Base-by-base conservation (phyloP, 139 green algal species). In the Chlamydomonas asymmetrica region DNA sequence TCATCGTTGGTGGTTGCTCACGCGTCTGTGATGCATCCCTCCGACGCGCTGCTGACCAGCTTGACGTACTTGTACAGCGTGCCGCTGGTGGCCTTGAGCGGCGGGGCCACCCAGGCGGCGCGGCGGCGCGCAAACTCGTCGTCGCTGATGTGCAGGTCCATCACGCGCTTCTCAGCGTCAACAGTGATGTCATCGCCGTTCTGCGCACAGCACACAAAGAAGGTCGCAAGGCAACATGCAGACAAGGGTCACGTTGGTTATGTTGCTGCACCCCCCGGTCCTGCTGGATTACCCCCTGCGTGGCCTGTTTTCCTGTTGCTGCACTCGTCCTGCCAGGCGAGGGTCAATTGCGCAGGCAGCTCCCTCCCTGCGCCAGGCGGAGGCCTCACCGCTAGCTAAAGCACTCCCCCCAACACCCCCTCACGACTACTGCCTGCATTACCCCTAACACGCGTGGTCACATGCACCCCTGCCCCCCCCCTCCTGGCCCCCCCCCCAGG, bases 51-150 rank as follows among this genome's bases (percentile, higher is more conserved):
- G 1, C 70, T 76, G 18, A 99, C 96, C 57, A 71, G 84, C 87
- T 98, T 98, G 88, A 97, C 97, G 90, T 98, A 99, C 85, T 99
- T 99, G 89, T 97, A 97, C 52, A 99, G 87, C 3, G 95, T 98
- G 29, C 96, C 96, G 0, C 31, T 75, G 32, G 80, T 91, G 32
- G 70, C 57, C 74, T 97, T 97, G 45, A 95, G 85, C 8, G 93
- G 88, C 5, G 91, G 96, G 22, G 92, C 78, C 35, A 54, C 85
- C 92, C 92, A 99, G 10, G 78, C 85, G 1, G 73, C 78, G 0
- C 85, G 69, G 56, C 96, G 81, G 32, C 61, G 41, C 20, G 87
- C 83, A 77, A 91, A 80, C 81, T 98, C 94, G 25, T 80, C 86
- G 0, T 96, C 91, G 18, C 37, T 76, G 2, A 98, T 73, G 27